Evolutionary conservation across 2,329 filamentous ascomycete genomes (phyloP), one percentile per base, ranked within the genome.

Genomic region (Neoascochyta sp.): DNA sequence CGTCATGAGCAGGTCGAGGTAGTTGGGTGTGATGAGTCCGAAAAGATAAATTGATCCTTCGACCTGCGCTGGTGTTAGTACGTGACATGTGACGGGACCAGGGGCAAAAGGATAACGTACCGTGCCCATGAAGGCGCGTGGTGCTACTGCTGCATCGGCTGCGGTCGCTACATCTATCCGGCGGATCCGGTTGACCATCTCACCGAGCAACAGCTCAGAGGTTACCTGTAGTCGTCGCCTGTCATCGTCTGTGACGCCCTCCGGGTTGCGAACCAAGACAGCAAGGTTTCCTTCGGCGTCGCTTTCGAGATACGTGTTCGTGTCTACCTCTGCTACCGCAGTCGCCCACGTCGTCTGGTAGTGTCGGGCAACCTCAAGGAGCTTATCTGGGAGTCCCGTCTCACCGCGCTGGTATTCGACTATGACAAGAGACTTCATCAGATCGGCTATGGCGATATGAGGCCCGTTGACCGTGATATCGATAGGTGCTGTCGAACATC

Each of bases 1-100:
- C 1, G 78, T 78, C 64, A 95, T 82, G 15, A 98, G 74, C 9
- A 94, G 70, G 47, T 94, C 83, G 53, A 87, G 82, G 30, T 84
- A 78, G 4, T 73, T 61, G 0, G 83, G 71, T 3, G 81, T 72
- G 43, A 98, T 87, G 5, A 83, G 76, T 1, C 84, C 87, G 51
- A 92, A 90, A 43, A 98, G 78, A 62, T 95, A 95, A 27, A 98
- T 81, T 0, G 83, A 83, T 15, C 92, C 92, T 60, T 96, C 90
- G 26, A 89, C 79, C 86, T 92, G 47, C 35, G 7, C 2, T 7
- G 0, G 7, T 3, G 26, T 56, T 41, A 54, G 45, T 22, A 33
- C 7, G 0, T 15, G n/a, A 9, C 10, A 23, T 9, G 10, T 19
- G 10, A 16, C 10, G 13, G 9, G 17, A 11, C 19, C 16, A 21